phyloP scores from a whole-genome alignment of 2,329 filamentous ascomycete species.

The Stagonosporopsis tanaceti region DNA sequence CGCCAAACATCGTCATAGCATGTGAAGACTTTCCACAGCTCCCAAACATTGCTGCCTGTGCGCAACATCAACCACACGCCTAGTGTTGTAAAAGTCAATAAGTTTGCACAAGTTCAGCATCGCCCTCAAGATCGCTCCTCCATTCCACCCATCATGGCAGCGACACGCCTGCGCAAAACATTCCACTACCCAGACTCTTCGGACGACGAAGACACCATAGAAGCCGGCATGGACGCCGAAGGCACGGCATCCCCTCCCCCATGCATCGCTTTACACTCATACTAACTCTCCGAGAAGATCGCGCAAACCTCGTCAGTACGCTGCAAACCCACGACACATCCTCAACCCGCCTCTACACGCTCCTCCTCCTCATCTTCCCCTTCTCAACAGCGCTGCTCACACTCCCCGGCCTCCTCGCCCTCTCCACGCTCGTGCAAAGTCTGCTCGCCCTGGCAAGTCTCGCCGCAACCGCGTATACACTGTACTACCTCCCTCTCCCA shows the following conservation, averaged over 20 bases:
- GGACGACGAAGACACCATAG: conserved; percentile 62
- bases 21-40: conserved; percentile 13
- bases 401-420: conserved; percentile 56
- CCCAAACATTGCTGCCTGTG: conserved; percentile 18
- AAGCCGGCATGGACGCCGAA: conserved; percentile 77
- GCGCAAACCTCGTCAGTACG: conserved; percentile 33
- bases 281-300: conserved; percentile 32
- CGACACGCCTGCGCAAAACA: conserved; percentile 74
- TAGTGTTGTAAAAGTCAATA: neutral
- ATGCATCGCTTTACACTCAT: neutral
- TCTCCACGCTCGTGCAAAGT: conserved; percentile 54
- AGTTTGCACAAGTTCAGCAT: neutral
- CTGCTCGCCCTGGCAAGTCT: conserved; percentile 71
- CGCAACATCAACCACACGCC: conserved; percentile 13
- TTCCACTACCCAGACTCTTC: conserved; percentile 75
- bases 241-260: conserved; percentile 54
- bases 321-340: conserved; percentile 49
- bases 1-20: conserved; percentile 30
- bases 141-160: conserved; percentile 50
- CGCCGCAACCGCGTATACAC: conserved; percentile 67
- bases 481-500: conserved; percentile 64
- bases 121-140: neutral
- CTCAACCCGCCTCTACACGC: conserved; percentile 59
- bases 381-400: conserved; percentile 65
- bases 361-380: conserved; percentile 67